phyloP scores from a whole-genome alignment of 2,329 filamentous ascomycete genomes.

The Huntiella omanensis region DNA sequence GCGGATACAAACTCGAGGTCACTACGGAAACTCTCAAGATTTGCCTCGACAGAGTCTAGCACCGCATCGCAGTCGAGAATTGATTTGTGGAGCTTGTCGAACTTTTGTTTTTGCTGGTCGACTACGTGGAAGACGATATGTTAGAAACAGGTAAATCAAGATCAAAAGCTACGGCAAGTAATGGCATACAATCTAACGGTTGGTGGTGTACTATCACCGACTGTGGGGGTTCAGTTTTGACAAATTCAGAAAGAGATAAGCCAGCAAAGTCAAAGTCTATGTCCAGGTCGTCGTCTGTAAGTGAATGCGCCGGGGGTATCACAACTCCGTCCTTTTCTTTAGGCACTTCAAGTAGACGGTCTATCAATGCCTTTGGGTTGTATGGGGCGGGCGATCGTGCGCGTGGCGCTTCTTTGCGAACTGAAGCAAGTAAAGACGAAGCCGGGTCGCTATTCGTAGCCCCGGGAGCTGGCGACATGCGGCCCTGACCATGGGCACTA shows the following conservation, averaged over 20 bases:
- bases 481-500: constrained; percentile 13
- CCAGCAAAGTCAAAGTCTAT: constrained; percentile 61
- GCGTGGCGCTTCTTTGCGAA: constrained; percentile 48
- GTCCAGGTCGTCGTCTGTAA: constrained; percentile 33
- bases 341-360: constrained; percentile 5
- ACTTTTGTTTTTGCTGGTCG: constrained; percentile 64
- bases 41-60: constrained; percentile 78
- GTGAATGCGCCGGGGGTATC: constrained; percentile 34
- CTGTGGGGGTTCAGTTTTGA: constrained; percentile 17
- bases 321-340: constrained; percentile 1
- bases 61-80: constrained; percentile 87
- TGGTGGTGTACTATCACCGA: background rate
- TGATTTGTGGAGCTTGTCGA: constrained; percentile 76
- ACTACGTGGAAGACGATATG: constrained; percentile 25
- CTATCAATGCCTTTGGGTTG: constrained; percentile 6
- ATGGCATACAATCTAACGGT: constrained; percentile 6
- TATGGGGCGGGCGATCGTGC: constrained; percentile 15
- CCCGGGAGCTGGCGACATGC: constrained; percentile 59
- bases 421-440: constrained; percentile 49
- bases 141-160: background rate
- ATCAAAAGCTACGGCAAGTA: background rate
- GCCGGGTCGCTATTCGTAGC: constrained; percentile 53
- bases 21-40: constrained; percentile 79
- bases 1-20: constrained; percentile 83
- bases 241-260: constrained; percentile 57